Evolutionary conservation across 176 grass and related monocot genomes (phyloP).

Genomic region (Miscanthus lutarioriparius): DNA sequence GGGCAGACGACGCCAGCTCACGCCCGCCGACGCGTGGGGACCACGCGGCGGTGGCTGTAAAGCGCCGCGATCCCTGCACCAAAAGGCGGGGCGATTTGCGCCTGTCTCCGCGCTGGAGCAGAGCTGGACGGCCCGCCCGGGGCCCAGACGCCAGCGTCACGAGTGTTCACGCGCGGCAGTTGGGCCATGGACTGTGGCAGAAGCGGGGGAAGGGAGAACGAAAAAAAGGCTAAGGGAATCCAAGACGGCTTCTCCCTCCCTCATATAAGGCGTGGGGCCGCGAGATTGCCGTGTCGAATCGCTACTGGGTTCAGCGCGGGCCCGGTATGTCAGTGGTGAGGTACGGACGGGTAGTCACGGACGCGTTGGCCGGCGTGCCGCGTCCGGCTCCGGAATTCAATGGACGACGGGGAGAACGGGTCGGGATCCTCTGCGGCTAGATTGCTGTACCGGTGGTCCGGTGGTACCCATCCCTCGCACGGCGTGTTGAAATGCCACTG

Average conservation of each 20-base stretch:
- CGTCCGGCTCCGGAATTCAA: constrained; percentile 36
- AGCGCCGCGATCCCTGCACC: not conserved
- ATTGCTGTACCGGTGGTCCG: too few species aligned
- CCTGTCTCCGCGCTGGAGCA: constrained; percentile 18
- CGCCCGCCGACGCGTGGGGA: not conserved
- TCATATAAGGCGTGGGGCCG: not conserved
- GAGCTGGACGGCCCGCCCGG: constrained; percentile 4
- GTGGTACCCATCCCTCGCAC: not conserved
- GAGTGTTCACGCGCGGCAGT: not conserved
- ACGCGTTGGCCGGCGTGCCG: constrained; percentile 33
- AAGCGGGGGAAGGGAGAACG: not conserved
- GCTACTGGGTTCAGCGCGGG: not conserved
- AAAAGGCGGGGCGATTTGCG: constrained; percentile 29
- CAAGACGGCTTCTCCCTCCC: constrained; percentile 33
- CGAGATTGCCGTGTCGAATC: not conserved
- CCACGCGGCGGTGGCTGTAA: not conserved
- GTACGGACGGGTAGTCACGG: not conserved
- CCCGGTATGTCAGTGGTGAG: not conserved
- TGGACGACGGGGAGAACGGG: not conserved
- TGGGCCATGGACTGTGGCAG: not conserved
- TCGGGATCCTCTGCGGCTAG: not conserved
- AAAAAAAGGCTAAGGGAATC: constrained; percentile 11
- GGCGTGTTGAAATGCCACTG: not conserved
- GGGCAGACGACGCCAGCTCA: constrained; percentile 10
- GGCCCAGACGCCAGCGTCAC: constrained; percentile 14